Evolutionary conservation across 164 flowering plant species (phyloP).

Genomic region (Pachysandra terminalis): DNA sequence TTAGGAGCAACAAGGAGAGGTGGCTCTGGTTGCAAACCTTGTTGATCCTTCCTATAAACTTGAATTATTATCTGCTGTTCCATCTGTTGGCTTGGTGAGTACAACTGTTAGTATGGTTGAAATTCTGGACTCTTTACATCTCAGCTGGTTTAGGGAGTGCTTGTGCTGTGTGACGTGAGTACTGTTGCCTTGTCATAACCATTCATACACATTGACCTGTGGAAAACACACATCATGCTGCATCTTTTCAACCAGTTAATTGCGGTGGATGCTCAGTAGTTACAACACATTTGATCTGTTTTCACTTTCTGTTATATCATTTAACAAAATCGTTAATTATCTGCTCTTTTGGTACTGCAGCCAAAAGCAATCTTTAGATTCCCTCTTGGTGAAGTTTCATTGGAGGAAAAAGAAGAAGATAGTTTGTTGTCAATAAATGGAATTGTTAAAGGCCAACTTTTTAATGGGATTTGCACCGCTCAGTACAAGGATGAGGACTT

Average conservation of each 20-base stretch:
- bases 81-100: slow-evolving; percentile 76
- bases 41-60: slow-evolving; percentile 64
- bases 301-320: background rate
- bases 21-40: slow-evolving; percentile 64
- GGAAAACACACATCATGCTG: background rate
- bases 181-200: background rate
- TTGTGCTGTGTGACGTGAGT: background rate
- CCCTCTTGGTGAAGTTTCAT: slow-evolving; percentile 78
- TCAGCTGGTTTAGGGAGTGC: background rate
- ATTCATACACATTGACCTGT: background rate
- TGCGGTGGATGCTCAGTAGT: background rate
- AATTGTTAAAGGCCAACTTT: slow-evolving; percentile 49
- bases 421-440: slow-evolving; percentile 57
- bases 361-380: slow-evolving; percentile 79
- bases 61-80: slow-evolving; percentile 69
- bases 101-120: slow-evolving; percentile 1
- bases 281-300: background rate
- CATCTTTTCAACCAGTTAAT: background rate
- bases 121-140: background rate
- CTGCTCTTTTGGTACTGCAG: slow-evolving; percentile 40
- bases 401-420: slow-evolving; percentile 73
- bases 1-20: slow-evolving; percentile 80
- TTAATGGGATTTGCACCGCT: slow-evolving; percentile 78
- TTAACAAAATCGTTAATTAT: background rate
- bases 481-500: slow-evolving; percentile 55